Conservation (phyloP, 1,139 yeast genomes). For the Saccharomyces hybrid region DNA sequence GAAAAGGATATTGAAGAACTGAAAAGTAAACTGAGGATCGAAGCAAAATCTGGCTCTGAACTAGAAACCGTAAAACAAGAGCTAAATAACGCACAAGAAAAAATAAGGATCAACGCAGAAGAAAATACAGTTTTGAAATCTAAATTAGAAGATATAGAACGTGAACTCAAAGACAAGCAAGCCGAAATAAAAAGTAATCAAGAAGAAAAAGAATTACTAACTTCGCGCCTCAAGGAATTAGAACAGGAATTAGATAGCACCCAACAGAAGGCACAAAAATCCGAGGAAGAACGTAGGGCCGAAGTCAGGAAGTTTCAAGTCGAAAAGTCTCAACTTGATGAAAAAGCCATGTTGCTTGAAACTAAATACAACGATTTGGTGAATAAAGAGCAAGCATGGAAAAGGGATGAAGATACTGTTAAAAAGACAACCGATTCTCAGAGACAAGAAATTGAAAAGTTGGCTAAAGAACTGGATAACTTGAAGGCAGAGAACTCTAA, state of each 20-base stretch:
- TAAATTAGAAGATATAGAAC: background rate
- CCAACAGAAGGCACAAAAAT: slow-evolving; percentile 1
- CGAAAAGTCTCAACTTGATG: slow-evolving; percentile 2
- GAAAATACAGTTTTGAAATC: background rate
- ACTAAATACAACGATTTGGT: background rate
- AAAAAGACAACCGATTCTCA: background rate
- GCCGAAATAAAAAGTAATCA: slow-evolving; percentile 1
- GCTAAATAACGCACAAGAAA: slow-evolving; percentile 1
- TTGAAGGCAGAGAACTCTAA: slow-evolving; percentile 12
- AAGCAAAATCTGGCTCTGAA: background rate
- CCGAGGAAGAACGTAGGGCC: slow-evolving; percentile 2
- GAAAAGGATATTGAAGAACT: slow-evolving; percentile 4
- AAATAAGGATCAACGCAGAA: background rate
- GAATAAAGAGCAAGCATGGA: background rate
- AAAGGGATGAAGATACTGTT: background rate
- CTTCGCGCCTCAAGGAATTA: slow-evolving; percentile 5
- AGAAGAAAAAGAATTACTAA: slow-evolving; percentile 1
- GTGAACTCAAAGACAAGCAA: background rate
- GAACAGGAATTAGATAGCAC: background rate
- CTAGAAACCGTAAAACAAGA: slow-evolving; percentile 2
- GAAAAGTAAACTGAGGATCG: background rate
- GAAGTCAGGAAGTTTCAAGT: slow-evolving; percentile 6
- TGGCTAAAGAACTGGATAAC: slow-evolving; percentile 5
- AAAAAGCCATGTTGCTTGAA: background rate
- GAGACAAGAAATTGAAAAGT: background rate